These are phyloP conservation scores for Aristolochia contorta DNA, from an alignment of 164 flowering plant species.

Conservation along the genomic window DNA sequence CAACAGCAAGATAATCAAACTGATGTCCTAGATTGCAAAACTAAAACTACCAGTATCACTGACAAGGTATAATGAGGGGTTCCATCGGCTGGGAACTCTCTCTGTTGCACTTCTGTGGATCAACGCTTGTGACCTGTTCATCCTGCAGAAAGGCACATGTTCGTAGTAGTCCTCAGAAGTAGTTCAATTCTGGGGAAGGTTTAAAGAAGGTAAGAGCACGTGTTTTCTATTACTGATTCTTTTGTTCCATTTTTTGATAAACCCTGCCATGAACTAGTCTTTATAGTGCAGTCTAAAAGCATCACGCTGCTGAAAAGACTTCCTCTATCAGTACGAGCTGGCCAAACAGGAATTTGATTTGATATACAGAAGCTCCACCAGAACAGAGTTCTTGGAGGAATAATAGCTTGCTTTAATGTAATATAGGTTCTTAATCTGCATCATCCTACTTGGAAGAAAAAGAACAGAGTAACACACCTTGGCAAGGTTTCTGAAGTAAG, in stretches of 20 bases:
- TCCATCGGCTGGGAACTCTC: slow-evolving; percentile 52
- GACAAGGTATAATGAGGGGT: slow-evolving; percentile 49
- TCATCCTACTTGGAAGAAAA: background rate
- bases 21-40: background rate
- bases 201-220: too few relatives aligned
- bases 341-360: too few relatives aligned
- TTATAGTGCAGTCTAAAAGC: too few relatives aligned
- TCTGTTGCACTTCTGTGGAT: slow-evolving; percentile 54
- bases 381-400: background rate
- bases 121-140: slow-evolving; percentile 43
- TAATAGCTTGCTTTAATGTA: background rate
- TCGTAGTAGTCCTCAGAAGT: background rate
- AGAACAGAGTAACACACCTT: slow-evolving; percentile 33
- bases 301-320: too few relatives aligned
- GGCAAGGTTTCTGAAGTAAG: slow-evolving; percentile 71
- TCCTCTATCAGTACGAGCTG: too few relatives aligned
- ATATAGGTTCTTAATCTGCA: background rate
- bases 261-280: too few relatives aligned
- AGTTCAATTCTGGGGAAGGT: background rate
- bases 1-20: too few relatives aligned
- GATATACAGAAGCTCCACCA: too few relatives aligned
- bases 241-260: too few relatives aligned
- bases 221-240: too few relatives aligned
- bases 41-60: slow-evolving; percentile 1
- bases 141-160: slow-evolving; percentile 34